These are phyloP conservation scores for Ogataea minuta DNA, from an alignment of 805 yeast species.

Conservation along the genomic window DNA sequence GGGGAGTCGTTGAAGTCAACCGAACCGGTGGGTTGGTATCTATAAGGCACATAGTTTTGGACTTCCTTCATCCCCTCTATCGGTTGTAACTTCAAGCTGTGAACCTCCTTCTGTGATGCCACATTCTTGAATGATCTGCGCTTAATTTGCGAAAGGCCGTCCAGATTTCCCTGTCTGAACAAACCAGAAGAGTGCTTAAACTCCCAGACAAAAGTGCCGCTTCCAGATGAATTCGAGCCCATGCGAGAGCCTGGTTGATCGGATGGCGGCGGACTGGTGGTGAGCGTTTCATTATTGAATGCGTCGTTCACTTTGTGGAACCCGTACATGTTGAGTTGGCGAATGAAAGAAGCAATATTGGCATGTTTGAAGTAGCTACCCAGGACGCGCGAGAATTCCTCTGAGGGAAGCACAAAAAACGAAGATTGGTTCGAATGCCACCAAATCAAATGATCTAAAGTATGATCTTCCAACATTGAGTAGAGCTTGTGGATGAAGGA, in stretches of 20 bases:
- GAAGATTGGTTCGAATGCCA: slow-evolving; percentile 71
- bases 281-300: slow-evolving; percentile 27
- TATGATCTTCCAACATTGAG: slow-evolving; percentile 81
- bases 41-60: slow-evolving; percentile 28
- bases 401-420: slow-evolving; percentile 80
- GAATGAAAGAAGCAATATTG: slow-evolving; percentile 73
- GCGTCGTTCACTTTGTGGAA: slow-evolving; percentile 69
- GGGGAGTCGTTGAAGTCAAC: slow-evolving; percentile 20
- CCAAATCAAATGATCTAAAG: slow-evolving; percentile 74
- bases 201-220: slow-evolving; percentile 59
- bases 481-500: slow-evolving; percentile 84
- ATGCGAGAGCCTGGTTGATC: slow-evolving; percentile 21
- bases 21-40: slow-evolving; percentile 23
- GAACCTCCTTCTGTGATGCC: slow-evolving; percentile 31
- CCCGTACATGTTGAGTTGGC: slow-evolving; percentile 81
- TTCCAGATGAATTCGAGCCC: slow-evolving; percentile 23
- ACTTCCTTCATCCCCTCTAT: slow-evolving; percentile 17
- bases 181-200: slow-evolving; percentile 79
- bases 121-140: slow-evolving; percentile 54
- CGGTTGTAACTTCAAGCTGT: slow-evolving; percentile 24
- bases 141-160: slow-evolving; percentile 69
- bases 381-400: slow-evolving; percentile 77
- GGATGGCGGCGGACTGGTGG: slow-evolving; percentile 10
- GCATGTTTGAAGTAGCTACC: slow-evolving; percentile 73
- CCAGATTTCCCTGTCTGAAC: slow-evolving; percentile 80